Evolutionary conservation across 2,329 filamentous ascomycete genomes (phyloP).

Genomic region (Dothideomycetes sp.): DNA sequence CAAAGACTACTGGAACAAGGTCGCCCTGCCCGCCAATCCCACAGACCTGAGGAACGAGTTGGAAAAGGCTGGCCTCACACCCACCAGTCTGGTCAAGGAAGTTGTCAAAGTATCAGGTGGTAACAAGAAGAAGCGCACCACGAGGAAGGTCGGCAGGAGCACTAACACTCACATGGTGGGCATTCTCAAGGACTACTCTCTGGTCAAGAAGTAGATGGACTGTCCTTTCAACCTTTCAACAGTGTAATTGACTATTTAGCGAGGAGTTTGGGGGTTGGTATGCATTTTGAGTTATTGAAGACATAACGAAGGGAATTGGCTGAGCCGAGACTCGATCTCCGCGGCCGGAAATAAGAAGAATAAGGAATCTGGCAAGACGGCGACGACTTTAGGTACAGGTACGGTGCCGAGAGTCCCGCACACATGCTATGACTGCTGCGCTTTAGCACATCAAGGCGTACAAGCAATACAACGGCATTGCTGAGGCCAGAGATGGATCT

Average conservation of each 20-base stretch:
- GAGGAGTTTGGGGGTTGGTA: conserved; percentile 7
- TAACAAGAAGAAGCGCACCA: conserved; percentile 63
- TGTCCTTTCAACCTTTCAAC: neutral
- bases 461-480: too few relatives aligned
- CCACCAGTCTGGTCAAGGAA: conserved; percentile 71
- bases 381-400: too few relatives aligned
- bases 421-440: too few relatives aligned
- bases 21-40: conserved; percentile 59
- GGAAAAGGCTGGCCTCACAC: conserved; percentile 68
- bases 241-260: conserved; percentile 7
- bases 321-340: too few relatives aligned
- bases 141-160: conserved; percentile 65
- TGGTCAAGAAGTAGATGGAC: conserved; percentile 15
- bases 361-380: too few relatives aligned
- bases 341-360: too few relatives aligned
- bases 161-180: conserved; percentile 83
- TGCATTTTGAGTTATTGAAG: too few relatives aligned
- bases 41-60: conserved; percentile 72
- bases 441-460: too few relatives aligned
- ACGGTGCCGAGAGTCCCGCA: too few relatives aligned
- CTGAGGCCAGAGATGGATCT: too few relatives aligned
- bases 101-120: conserved; percentile 41
- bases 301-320: too few relatives aligned
- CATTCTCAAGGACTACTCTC: conserved; percentile 64
- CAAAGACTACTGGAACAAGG: conserved; percentile 70